A percentile compares a stretch with the other conserved stretches of the same genome.
Conservation (phyloP, 1,284 basidiomycete genomes). For the Trametes pubescens region DNA sequence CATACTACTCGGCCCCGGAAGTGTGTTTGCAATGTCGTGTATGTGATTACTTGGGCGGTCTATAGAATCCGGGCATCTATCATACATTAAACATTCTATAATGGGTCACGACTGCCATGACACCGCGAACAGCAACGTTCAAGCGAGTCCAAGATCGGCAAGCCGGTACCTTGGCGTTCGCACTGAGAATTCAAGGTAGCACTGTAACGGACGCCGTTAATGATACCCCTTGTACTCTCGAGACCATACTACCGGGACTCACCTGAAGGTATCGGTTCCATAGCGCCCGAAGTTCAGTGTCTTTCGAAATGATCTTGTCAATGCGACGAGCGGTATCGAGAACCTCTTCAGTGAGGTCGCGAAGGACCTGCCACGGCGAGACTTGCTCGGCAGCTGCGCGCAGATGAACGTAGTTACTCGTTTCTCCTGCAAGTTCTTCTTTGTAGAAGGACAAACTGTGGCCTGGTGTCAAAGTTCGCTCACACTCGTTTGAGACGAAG, state of each 20-base stretch:
- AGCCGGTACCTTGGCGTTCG: constrained; percentile 30
- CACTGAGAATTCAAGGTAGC: constrained; percentile 27
- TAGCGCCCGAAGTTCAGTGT: constrained; percentile 20
- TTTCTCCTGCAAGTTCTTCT: constrained; percentile 12
- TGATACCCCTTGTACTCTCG: not conserved
- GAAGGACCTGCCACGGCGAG: constrained; percentile 20
- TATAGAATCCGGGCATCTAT: too few relatives aligned
- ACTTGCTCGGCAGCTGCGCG: constrained; percentile 26
- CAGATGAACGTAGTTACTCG: constrained; percentile 18
- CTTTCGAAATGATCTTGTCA: constrained; percentile 13
- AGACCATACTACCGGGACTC: not conserved
- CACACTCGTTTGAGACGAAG: not conserved
- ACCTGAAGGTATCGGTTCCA: constrained; percentile 31
- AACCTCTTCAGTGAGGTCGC: constrained; percentile 23
- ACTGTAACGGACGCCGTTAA: not conserved
- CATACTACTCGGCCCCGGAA: too few relatives aligned
- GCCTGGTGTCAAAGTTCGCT: not conserved
- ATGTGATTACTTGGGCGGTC: too few relatives aligned
- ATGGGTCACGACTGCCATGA: too few relatives aligned
- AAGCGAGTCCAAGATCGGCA: constrained; percentile 19
- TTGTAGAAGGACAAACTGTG: constrained; percentile 31
- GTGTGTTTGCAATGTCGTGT: too few relatives aligned
- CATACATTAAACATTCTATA: too few relatives aligned
- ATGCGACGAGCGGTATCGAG: constrained; percentile 29
- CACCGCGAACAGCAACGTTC: not conserved